Conservation (phyloP, 495 filamentous ascomycete species). For the Cercophora scortea region DNA sequence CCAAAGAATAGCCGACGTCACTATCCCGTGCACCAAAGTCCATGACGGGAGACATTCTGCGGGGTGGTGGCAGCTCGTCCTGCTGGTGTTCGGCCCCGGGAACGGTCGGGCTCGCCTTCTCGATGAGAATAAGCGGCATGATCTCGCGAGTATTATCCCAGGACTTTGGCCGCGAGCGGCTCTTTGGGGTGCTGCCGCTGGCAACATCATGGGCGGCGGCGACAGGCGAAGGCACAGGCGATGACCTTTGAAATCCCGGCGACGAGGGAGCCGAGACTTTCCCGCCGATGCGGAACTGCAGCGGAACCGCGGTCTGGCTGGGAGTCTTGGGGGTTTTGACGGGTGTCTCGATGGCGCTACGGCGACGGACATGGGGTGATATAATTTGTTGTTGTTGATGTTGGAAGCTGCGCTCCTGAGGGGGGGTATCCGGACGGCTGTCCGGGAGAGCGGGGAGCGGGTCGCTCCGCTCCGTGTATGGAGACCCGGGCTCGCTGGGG, state of each 20-base stretch:
- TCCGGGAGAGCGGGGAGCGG: conserved; percentile 41
- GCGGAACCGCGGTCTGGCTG: conserved; percentile 45
- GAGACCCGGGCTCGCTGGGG: conserved; percentile 42
- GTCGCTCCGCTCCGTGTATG: conserved; percentile 22
- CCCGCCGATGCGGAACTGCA: conserved; percentile 38
- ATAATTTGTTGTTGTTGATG: conserved; percentile 10
- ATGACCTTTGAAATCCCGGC: conserved; percentile 25
- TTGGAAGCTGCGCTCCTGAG: conserved; percentile 24
- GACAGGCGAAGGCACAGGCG: conserved; percentile 31
- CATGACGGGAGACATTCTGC: conserved; percentile 21
- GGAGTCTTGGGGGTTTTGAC: conserved; percentile 37
- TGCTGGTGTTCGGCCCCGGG: conserved; percentile 1
- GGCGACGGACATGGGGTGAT: conserved; percentile 24
- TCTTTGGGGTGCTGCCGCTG: conserved; percentile 13
- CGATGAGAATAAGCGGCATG: conserved; percentile 42
- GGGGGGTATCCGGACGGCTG: conserved; percentile 41
- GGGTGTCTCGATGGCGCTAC: conserved; percentile 33
- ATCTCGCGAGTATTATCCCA: conserved; percentile 44
- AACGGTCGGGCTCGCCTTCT: conserved; percentile 24
- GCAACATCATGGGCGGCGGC: conserved; percentile 16
- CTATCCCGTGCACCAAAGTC: conserved; percentile 5
- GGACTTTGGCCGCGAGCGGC: conserved; percentile 35
- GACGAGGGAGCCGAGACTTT: conserved; percentile 34
- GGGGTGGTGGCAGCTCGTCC: conserved; percentile 17
- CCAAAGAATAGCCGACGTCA: conserved; percentile 9